Percentiles rank a stretch among this genome's conserved stretches.
Evolutionary conservation across 225 moss, liverwort and hornwort genomes (phyloP).

Genomic region (Marchantia paleacea): DNA sequence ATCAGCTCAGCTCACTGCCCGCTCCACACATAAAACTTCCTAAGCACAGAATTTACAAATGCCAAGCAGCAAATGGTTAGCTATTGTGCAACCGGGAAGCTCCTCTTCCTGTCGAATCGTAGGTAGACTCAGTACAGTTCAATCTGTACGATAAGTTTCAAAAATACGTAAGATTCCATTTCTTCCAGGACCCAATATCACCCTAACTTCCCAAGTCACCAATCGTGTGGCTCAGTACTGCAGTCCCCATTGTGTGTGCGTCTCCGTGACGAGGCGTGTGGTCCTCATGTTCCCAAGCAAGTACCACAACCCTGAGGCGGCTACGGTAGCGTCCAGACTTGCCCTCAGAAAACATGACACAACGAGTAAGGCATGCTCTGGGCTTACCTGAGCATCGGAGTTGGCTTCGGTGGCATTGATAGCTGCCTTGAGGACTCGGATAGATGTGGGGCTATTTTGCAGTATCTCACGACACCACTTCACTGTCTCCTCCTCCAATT

Average conservation of each 20-base stretch:
- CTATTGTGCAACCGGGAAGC: too few species aligned
- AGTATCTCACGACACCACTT: conserved; percentile 95
- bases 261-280: not conserved
- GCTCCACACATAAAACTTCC: too few species aligned
- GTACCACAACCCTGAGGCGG: not conserved
- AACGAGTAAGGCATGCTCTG: too few species aligned
- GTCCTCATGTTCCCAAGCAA: not conserved
- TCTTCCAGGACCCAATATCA: too few species aligned
- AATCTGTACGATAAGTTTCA: too few species aligned
- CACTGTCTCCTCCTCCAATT: conserved; percentile 86
- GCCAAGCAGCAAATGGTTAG: too few species aligned
- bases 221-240: not conserved
- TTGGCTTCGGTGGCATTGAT: conserved; percentile 89
- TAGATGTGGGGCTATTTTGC: conserved; percentile 85
- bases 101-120: too few species aligned
- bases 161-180: too few species aligned
- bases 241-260: not conserved
- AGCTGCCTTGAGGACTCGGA: conserved; percentile 87
- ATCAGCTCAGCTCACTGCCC: too few species aligned
- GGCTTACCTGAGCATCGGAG: conserved; percentile 73
- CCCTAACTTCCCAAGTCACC: not conserved
- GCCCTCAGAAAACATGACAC: too few species aligned
- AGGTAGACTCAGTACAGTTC: too few species aligned
- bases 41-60: too few species aligned
- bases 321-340: not conserved